Percentiles rank a stretch among this genome's conserved stretches.
These are phyloP conservation scores for Leccinum broughii DNA, from an alignment of 768 basidiomycete species.

Conservation along the genomic window DNA sequence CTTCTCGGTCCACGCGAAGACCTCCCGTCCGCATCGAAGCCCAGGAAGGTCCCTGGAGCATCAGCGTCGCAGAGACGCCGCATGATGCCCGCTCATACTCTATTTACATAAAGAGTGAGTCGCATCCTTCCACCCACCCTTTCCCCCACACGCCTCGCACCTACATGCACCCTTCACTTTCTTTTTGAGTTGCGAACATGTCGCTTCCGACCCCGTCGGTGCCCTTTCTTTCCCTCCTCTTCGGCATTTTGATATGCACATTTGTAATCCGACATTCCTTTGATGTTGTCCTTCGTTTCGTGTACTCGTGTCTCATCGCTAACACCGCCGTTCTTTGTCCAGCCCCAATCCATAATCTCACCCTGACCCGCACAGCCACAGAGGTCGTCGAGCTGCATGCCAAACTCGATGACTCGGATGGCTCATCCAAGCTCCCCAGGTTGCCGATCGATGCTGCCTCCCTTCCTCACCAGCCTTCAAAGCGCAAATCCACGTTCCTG, in stretches of 20 bases:
- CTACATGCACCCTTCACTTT: slow-evolving; percentile 18
- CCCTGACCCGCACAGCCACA: slow-evolving; percentile 72
- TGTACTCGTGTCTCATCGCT: slow-evolving; percentile 23
- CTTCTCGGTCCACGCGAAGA: slow-evolving; percentile 43
- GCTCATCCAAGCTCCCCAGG: slow-evolving; percentile 54
- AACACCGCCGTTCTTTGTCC: slow-evolving; percentile 31
- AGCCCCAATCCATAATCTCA: slow-evolving; percentile 91
- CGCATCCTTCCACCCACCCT: slow-evolving; percentile 24
- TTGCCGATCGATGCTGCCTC: slow-evolving; percentile 60
- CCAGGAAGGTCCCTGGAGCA: slow-evolving; percentile 83
- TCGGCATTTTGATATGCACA: slow-evolving; percentile 15
- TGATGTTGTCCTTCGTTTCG: slow-evolving; percentile 17
- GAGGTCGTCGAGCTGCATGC: slow-evolving; percentile 83
- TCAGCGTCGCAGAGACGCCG: slow-evolving; percentile 85
- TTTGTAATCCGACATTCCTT: slow-evolving; percentile 17
- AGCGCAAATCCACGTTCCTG: slow-evolving; percentile 82
- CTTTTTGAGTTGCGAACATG: slow-evolving; percentile 24
- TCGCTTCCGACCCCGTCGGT: slow-evolving; percentile 31
- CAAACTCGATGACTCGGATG: slow-evolving; percentile 70
- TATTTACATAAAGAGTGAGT: slow-evolving; percentile 89
- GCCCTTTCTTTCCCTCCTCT: slow-evolving; percentile 18
- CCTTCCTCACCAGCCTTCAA: slow-evolving; percentile 51
- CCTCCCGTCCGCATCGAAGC: slow-evolving; percentile 64
- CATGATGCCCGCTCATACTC: slow-evolving; percentile 69
- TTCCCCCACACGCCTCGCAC: slow-evolving; percentile 18